Conservation (phyloP, 2,329 filamentous ascomycete species). For the Trichoderma sp. region DNA sequence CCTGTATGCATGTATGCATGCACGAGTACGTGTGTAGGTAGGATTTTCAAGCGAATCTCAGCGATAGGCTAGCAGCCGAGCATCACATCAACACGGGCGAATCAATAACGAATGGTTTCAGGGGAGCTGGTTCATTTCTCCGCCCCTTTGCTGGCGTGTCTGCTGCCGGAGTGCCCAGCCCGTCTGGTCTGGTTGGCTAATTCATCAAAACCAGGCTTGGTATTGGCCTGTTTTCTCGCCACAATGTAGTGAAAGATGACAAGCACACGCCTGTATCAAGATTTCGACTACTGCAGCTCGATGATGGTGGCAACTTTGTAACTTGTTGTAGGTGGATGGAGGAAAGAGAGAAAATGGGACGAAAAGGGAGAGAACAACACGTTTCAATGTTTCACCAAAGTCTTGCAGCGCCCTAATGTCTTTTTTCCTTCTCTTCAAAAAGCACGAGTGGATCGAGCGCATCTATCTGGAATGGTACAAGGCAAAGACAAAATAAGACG, state of each 20-base stretch:
- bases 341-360: not conserved
- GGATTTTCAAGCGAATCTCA: conserved; percentile 1
- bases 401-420: not conserved
- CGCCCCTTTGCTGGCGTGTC: conserved; percentile 13
- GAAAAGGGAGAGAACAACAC: not conserved
- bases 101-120: not conserved
- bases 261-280: not conserved
- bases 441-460: not conserved
- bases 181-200: conserved; percentile 5
- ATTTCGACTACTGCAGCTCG: not conserved
- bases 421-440: not conserved
- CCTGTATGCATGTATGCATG: not conserved
- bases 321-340: not conserved
- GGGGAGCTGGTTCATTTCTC: conserved; percentile 1
- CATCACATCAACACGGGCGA: not conserved
- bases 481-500: not conserved
- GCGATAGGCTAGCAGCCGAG: not conserved
- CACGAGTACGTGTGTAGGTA: not conserved
- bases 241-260: not conserved
- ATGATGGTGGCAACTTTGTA: not conserved
- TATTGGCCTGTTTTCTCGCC: not conserved
- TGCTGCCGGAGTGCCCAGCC: not conserved
- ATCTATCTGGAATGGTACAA: not conserved
- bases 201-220: not conserved
- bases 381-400: conserved; percentile 6